Base-by-base conservation (phyloP, 805 yeast genomes). In the Phaffomyces opuntiae region DNA sequence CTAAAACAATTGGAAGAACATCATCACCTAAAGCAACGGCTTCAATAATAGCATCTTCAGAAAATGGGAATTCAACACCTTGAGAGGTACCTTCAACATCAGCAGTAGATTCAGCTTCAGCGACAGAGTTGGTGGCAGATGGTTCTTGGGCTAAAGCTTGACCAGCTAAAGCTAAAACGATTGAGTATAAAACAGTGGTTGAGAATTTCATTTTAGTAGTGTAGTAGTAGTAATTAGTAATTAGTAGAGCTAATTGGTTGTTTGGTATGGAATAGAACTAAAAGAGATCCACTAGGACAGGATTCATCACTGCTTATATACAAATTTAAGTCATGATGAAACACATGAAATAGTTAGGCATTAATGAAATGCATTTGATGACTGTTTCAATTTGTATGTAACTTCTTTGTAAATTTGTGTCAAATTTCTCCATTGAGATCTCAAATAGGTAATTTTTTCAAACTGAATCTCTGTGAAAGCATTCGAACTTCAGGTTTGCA, bases 41-140 rank as follows among this genome's bases (percentile, higher is more conserved):
- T 44, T 56, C 61, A 29, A 57, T 52, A 49, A 57, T 52, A 21
- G 60, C 60, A 46, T 45, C 55, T 13, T 53, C 55, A 32, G 60
- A 52, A 48, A 57, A 57, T 44, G 61, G 61, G 49, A 57, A 56
- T 39, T 54, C 59, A 27, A 50, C 54, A 42, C 51, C 56, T 13
- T 42, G 25, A 12, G 54, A 44, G 25, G 53, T 44, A 37, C 48
- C 50, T 42, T 53, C 59, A 24, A 50, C 52, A 41, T 49, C 56
- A 17, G 34, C 35, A 29, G 40, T 19, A 17, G 34, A 16, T 27
- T 38, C 40, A 8, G 34, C 13, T 9, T 9, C 24, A 12, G 12
- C 24, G 16, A 29, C 54, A 25, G 35, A 53, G 39, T 46, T 31
- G 13, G 39, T 35, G 14, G 39, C 19, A 9, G 48, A 16, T 32